Base-by-base conservation (phyloP, 768 basidiomycete genomes). In the Clitopilus hobsonii region DNA sequence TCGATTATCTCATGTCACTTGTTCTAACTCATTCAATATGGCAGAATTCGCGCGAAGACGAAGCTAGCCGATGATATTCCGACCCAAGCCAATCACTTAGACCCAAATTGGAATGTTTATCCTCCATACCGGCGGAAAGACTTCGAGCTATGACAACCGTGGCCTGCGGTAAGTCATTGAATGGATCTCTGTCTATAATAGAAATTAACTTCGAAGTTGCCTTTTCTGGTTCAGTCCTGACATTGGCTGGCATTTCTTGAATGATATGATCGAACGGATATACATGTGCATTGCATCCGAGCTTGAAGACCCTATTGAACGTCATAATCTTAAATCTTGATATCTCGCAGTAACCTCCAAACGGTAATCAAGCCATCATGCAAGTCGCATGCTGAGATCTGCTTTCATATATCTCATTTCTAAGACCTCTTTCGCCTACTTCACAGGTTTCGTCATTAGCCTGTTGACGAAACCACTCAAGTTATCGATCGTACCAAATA, bases 231-330 rank as follows among this genome's bases (percentile, higher is more conserved):
- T 20, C n/a, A 20, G 22, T 16, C 22, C 22, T 45, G 22, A 45
- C 41, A 20, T 20, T 45, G 41, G 41, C 41, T 45, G 41, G 41
- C 41, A 45, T 16, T 20, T 45, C 22, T 45, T n/a, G 22, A 45
- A 45, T 45, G 41, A 45, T 45, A 45, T 45, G 41, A 45, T 45
- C 41, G 41, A 45, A 45, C 41, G 41, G 41, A 45, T 36, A 36
- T 36, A 36, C 32, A 36, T 36, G 32, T 36, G 32, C 41, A 45
- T 45, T 45, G 16, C 41, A 45, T 45, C 41, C 41, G 41, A 45
- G n/a, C 41, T 45, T 45, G 41, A 10, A 45, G 41, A 23, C 41
- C 41, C 41, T 10, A 18, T 20, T 23, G 22, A 45, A 45, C 41
- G 41, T 45, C 41, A 45, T 45, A 45, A 45, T 45, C 41, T 45